Base-by-base conservation (phyloP, 176 grass and related monocot species). In the Thinopyrum elongatum region DNA sequence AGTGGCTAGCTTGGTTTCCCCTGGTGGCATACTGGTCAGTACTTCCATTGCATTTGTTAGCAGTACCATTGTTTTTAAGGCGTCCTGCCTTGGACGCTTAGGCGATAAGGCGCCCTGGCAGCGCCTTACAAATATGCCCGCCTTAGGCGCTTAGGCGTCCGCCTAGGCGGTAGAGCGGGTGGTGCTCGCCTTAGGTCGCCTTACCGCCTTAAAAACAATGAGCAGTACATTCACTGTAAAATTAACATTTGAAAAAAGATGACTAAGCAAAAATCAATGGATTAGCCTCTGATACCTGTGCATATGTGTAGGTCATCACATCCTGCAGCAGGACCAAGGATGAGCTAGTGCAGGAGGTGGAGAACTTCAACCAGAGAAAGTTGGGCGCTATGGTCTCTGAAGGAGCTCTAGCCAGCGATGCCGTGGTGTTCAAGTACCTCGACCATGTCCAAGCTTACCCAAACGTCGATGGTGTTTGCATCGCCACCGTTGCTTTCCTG, bases 11-110 rank as follows among this genome's bases (percentile, higher is more conserved):
- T 84, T 98, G 91, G 90, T 98, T 83, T 82, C 83, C 35, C 79
- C 90, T 79, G 95, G 95, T 71, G 95, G 95, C 44, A 90, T 92
- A 84, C 85, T 98, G 95, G 95, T 98, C 60, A 87, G 95, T 91
- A 8, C 5, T 70, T 78, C 77, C 30, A 62, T 69, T 57, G 6
- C 29, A 29, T 65, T 63, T 63, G 8, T 26, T 47, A 8, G 2
- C 19, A 58, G 11, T 62, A 57, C 14, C n/a, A n/a, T n/a, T n/a
- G n/a, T n/a, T n/a, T n/a, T n/a, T n/a, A n/a, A n/a, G n/a, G n/a
- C n/a, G n/a, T n/a, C n/a, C n/a, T n/a, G n/a, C n/a, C n/a, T n/a
- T n/a, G n/a, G n/a, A n/a, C n/a, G n/a, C n/a, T n/a, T n/a, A n/a
- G n/a, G n/a, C n/a, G n/a, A n/a, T n/a, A n/a, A n/a, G n/a, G n/a